A percentile compares a stretch with the other conserved stretches of the same genome.
Evolutionary conservation across 345 rosid genomes (phyloP).

Genomic region (Brassica cretica): DNA sequence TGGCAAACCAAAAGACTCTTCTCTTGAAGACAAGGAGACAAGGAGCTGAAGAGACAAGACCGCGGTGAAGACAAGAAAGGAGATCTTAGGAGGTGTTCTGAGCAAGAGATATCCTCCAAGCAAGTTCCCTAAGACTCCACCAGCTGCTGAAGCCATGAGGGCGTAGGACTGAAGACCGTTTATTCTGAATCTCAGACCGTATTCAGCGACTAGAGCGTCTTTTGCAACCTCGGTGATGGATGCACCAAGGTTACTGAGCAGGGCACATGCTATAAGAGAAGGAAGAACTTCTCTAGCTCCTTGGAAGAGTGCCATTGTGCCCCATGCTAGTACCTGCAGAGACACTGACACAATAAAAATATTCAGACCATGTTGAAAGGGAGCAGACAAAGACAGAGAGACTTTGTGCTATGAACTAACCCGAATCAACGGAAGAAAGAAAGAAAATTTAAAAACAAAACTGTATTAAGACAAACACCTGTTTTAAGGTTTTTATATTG

Average conservation of each 20-base stretch:
- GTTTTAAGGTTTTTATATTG: too few relatives aligned
- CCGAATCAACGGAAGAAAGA: too few relatives aligned
- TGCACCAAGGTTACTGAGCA: constrained; percentile 82
- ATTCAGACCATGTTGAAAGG: constrained; percentile 3
- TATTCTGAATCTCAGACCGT: constrained; percentile 56
- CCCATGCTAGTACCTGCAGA: constrained; percentile 86
- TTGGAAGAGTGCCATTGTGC: constrained; percentile 62
- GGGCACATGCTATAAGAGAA: constrained; percentile 57
- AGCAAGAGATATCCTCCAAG: constrained; percentile 67
- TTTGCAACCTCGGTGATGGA: constrained; percentile 83
- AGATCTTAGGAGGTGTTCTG: constrained; percentile 47
- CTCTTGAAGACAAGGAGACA: constrained; percentile 50
- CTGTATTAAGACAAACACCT: too few relatives aligned
- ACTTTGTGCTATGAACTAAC: background rate
- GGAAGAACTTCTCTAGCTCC: constrained; percentile 64
- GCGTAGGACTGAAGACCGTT: constrained; percentile 73
- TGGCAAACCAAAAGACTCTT: constrained; percentile 61
- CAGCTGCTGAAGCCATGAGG: constrained; percentile 81
- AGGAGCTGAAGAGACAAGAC: constrained; percentile 60
- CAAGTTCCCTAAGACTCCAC: constrained; percentile 81
- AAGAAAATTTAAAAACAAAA: too few relatives aligned
- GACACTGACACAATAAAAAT: constrained; percentile 48
- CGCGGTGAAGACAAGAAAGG: constrained; percentile 58
- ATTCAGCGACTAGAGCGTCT: constrained; percentile 90
- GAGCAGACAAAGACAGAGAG: background rate